phyloP scores from a whole-genome alignment of 176 grass and related monocot species.

The Carex scoparia region DNA sequence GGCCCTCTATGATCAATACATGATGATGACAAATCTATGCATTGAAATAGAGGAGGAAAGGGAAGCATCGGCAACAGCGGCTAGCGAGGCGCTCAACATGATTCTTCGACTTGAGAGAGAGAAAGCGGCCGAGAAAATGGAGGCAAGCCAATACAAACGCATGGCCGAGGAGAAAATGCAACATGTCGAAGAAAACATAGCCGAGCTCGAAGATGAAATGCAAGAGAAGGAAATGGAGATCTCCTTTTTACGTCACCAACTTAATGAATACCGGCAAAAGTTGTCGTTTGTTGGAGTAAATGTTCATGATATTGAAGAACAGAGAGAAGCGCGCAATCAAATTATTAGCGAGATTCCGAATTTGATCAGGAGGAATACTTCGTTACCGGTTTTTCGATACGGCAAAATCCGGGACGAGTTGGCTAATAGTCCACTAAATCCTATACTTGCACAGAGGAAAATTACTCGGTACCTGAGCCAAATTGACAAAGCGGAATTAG shows the following conservation, averaged over 20 bases:
- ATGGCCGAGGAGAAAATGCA: slow-evolving; percentile 83
- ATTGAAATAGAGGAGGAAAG: slow-evolving; percentile 88
- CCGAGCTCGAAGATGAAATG: slow-evolving; percentile 57
- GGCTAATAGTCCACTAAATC: slow-evolving; percentile 29
- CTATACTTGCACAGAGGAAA: slow-evolving; percentile 26
- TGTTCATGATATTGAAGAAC: slow-evolving; percentile 37
- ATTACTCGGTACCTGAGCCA: slow-evolving; percentile 21
- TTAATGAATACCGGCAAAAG: slow-evolving; percentile 54
- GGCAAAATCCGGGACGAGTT: slow-evolving; percentile 34
- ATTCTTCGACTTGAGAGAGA: slow-evolving; percentile 87
- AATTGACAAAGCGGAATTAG: slow-evolving; percentile 9
- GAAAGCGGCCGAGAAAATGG: slow-evolving; percentile 82
- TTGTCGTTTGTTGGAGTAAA: slow-evolving; percentile 39
- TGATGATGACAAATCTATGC: slow-evolving; percentile 74
- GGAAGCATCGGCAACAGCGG: slow-evolving; percentile 79
- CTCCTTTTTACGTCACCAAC: slow-evolving; percentile 54
- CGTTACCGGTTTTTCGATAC: slow-evolving; percentile 46
- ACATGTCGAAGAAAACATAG: slow-evolving; percentile 45
- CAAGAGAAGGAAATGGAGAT: slow-evolving; percentile 80
- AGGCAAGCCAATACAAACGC: slow-evolving; percentile 86
- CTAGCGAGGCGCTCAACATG: slow-evolving; percentile 56
- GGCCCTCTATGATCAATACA: slow-evolving; percentile 71
- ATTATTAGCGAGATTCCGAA: slow-evolving; percentile 25
- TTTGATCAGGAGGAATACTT: slow-evolving; percentile 54
- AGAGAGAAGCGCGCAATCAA: slow-evolving; percentile 29